Evolutionary conservation across 2,329 filamentous ascomycete genomes (phyloP), one percentile per base, ranked within the genome.

Genomic region (Colletotrichum sp.): DNA sequence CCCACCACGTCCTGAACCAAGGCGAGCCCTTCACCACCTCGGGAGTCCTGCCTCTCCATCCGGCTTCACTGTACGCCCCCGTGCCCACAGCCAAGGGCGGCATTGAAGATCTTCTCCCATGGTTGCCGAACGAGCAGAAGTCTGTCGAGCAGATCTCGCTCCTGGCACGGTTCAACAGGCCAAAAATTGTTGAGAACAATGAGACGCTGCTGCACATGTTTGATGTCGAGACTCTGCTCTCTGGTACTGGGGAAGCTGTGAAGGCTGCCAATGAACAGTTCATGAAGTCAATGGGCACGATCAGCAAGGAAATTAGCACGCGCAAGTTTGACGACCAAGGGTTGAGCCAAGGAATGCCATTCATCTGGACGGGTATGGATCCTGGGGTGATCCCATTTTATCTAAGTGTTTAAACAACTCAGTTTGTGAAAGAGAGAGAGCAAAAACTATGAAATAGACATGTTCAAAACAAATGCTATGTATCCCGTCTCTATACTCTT

Each of bases 271-370:
- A 60, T n/a, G 26, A 60, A 8, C 57, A 30, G 6, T 60, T 60
- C 15, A 60, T 60, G 57, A 60, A 13, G 16, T 10, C 24, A 8
- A 60, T 60, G 57, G 57, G 9, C n/a, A 16, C 16, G 4, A 60
- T 32, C 5, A 60, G 57, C 26, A 30, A 60, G 26, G 26, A 30
- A n/a, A 60, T 60, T 0, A n/a, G 26, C n/a, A n/a, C 57, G 6
- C 57, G 80, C 85, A 28, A n/a, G 0, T 89, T 90, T 79, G 87
- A 87, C 75, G 72, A 71, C 5, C 63, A 85, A 7, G 88, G 88
- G 0, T 81, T 89, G 60, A 84, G 83, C 77, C 82, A 85, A 75
- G 87, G 87, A 3, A 88, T 88, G 87, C 88, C 88, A 8, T 89
- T 88, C 76, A 62, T 89, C 2, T 89, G 60, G 60, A 63, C 32